These are phyloP conservation scores for Chrysanthemum seticuspe DNA, from an alignment of 129 eudicot species.

Conservation along the genomic window DNA sequence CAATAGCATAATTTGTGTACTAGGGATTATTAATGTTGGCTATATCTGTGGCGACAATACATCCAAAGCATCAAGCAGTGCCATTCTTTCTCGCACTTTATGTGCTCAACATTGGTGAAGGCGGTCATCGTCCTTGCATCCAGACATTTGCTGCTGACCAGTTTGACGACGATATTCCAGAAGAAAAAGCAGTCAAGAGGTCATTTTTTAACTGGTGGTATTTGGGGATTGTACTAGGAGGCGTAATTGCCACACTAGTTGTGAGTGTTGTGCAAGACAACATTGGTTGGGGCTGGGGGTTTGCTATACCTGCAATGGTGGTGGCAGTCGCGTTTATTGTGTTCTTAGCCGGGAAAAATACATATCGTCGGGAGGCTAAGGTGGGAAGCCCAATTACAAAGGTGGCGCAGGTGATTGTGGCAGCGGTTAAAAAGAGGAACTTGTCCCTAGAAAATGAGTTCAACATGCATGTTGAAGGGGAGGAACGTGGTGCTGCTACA, in stretches of 20 bases:
- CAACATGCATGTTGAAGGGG: no score
- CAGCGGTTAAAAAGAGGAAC: no score
- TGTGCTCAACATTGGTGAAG: slow-evolving; percentile 54
- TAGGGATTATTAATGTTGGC: slow-evolving; percentile 60
- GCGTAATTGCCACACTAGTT: slow-evolving; percentile 40
- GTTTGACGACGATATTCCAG: slow-evolving; percentile 50
- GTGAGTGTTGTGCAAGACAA: slow-evolving; percentile 56
- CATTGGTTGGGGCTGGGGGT: slow-evolving; percentile 61
- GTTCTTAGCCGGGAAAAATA: no score
- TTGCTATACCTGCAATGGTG: slow-evolving; percentile 34
- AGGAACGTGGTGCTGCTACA: no score
- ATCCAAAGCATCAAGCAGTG: slow-evolving; percentile 24
- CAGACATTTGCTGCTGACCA: slow-evolving; percentile 89
- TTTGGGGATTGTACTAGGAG: slow-evolving; percentile 56
- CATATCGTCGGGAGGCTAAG: no score
- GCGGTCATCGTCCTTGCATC: slow-evolving; percentile 83
- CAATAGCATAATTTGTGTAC: no score
- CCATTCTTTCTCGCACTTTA: slow-evolving; percentile 64
- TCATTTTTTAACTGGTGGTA: slow-evolving; percentile 29
- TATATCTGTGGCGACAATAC: slow-evolving; percentile 38
- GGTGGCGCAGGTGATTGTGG: no score
- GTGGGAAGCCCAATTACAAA: no score
- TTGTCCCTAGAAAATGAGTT: no score
- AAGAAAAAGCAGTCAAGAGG: slow-evolving; percentile 56
- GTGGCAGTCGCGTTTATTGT: no score